Percentiles rank a stretch among this genome's conserved stretches.
Conservation (phyloP, 768 basidiomycete species). For the Hortiboletus flavorubellus region DNA sequence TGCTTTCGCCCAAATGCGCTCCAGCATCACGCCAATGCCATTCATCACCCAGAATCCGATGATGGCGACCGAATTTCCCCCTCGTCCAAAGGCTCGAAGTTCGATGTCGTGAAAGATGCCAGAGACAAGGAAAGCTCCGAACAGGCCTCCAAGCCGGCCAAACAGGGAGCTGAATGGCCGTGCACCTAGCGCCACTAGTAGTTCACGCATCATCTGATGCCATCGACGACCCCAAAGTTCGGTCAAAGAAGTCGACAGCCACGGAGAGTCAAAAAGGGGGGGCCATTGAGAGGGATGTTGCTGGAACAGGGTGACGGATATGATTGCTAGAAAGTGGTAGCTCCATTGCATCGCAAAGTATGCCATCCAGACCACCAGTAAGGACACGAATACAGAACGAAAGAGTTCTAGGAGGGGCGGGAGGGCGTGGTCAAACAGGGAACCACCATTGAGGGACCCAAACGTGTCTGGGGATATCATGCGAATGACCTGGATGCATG, state of each 20-base stretch:
- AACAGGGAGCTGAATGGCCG: conserved; percentile 34
- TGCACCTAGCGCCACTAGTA: conserved; percentile 47
- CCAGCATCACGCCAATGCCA: no score
- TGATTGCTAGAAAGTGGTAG: conserved; percentile 40
- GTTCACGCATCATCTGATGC: conserved; percentile 63
- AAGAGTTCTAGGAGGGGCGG: conserved; percentile 31
- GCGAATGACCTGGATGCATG: conserved; percentile 10
- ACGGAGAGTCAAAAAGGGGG: conserved; percentile 56
- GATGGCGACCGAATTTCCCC: no score
- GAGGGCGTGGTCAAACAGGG: conserved; percentile 37
- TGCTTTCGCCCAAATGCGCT: no score
- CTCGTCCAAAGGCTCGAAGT: conserved; percentile 51
- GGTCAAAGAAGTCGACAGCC: conserved; percentile 50
- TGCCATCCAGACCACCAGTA: conserved; percentile 42
- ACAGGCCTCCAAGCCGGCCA: conserved; percentile 25
- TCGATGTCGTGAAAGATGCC: conserved; percentile 56
- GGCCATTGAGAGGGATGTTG: conserved; percentile 57
- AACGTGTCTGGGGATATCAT: conserved; percentile 40
- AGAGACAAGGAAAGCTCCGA: conserved; percentile 59
- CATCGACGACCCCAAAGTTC: conserved; percentile 62
- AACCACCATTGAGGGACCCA: conserved; percentile 29
- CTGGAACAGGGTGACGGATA: conserved; percentile 42
- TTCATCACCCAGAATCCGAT: no score
- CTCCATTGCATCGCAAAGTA: conserved; percentile 43
- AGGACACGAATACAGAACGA: conserved; percentile 42